Percentiles rank a stretch among this genome's conserved stretches.
Evolutionary conservation across 257 asterid genomes (phyloP).

Genomic region (Nyctanthes arbortristis): DNA sequence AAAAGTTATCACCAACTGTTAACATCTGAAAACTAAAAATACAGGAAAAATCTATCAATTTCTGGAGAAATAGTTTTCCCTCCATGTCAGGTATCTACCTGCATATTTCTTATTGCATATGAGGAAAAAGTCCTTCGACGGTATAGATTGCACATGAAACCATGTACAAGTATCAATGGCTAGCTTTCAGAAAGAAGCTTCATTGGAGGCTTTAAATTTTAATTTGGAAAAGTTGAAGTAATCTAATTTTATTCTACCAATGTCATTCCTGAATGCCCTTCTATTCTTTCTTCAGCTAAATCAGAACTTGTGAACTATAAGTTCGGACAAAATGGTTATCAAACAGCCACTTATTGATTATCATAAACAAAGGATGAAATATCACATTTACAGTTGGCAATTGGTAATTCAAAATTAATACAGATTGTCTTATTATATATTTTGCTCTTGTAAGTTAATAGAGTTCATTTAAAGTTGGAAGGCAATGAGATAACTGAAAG

Average conservation of each 20-base stretch:
- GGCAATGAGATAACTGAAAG: neutral
- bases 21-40: neutral
- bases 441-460: no score
- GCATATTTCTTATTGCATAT: neutral
- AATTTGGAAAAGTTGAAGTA: no score
- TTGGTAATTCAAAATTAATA: neutral
- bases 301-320: neutral
- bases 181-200: neutral
- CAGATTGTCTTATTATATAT: neutral
- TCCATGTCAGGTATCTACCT: neutral
- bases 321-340: neutral
- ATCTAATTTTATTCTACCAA: neutral
- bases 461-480: constrained; percentile 1
- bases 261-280: neutral
- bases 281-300: neutral
- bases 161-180: neutral
- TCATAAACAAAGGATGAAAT: neutral
- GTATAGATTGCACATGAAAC: neutral
- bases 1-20: neutral
- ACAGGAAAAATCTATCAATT: neutral
- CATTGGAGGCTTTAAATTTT: neutral
- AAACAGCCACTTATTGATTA: neutral
- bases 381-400: neutral
- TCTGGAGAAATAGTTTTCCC: neutral
- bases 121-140: neutral